Evolutionary conservation across 2,329 filamentous ascomycete species (phyloP).

Genomic region (Aspergillus arachidicola): DNA sequence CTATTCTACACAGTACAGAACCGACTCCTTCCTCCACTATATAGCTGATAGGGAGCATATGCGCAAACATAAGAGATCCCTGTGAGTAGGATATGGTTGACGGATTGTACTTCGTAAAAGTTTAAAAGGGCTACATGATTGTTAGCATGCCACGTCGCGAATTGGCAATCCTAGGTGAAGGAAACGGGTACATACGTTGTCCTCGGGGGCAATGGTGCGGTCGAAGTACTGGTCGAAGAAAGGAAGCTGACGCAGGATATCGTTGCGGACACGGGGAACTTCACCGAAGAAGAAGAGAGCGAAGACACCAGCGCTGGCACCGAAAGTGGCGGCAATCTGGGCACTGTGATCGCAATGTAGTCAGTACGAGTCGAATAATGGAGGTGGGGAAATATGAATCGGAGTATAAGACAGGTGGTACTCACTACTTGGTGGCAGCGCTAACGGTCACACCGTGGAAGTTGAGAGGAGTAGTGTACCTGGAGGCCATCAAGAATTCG

Average conservation of each 20-base stretch:
- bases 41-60: constrained; percentile 15
- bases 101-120: constrained; percentile 12
- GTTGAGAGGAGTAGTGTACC: constrained; percentile 53
- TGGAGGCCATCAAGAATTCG: constrained; percentile 28
- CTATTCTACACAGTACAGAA: constrained; percentile 41
- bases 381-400: background rate
- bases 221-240: constrained; percentile 60
- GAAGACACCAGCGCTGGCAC: constrained; percentile 59
- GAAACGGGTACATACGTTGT: constrained; percentile 53
- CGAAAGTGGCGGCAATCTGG: constrained; percentile 57
- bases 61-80: constrained; percentile 17
- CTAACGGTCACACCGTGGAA: constrained; percentile 53
- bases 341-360: constrained; percentile 35
- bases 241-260: constrained; percentile 64
- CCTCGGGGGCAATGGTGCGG: constrained; percentile 62
- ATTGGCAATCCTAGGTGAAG: background rate
- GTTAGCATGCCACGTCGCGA: constrained; percentile 22
- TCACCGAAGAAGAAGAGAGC: constrained; percentile 68
- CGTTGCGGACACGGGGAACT: constrained; percentile 62
- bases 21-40: constrained; percentile 18
- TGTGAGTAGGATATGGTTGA: constrained; percentile 13
- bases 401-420: constrained; percentile 17
- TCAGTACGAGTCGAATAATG: constrained; percentile 17
- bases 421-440: constrained; percentile 50
- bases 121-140: constrained; percentile 39